A percentile compares a stretch with the other conserved stretches of the same genome.
Evolutionary conservation across 78 protist species (phyloP).

Genomic region (Dictyostelium intermedium): DNA sequence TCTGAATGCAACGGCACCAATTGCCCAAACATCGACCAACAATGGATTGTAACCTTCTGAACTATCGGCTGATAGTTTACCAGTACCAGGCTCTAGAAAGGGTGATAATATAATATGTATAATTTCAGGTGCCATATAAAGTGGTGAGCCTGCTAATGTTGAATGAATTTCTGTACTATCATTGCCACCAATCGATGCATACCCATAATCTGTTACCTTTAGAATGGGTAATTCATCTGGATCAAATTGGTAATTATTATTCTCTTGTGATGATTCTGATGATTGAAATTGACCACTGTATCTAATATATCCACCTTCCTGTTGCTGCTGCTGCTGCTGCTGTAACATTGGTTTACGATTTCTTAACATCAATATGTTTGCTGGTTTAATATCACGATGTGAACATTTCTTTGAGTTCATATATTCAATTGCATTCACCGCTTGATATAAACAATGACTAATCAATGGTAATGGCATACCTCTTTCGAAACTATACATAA

Average conservation of each 20-base stretch:
- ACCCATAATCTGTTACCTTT: slow-evolving; percentile 66
- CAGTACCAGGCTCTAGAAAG: slow-evolving; percentile 35
- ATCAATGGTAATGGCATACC: slow-evolving; percentile 30
- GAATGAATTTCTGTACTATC: slow-evolving; percentile 33
- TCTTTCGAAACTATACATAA: slow-evolving; percentile 65
- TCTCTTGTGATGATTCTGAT: not conserved
- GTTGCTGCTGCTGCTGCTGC: too few species aligned
- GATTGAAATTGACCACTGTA: not conserved
- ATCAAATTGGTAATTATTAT: not conserved
- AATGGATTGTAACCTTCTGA: slow-evolving; percentile 50
- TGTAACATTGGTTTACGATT: not conserved
- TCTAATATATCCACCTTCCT: not conserved
- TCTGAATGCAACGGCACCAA: slow-evolving; percentile 54
- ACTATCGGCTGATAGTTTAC: slow-evolving; percentile 18
- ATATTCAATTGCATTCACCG: slow-evolving; percentile 37
- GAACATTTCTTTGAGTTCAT: slow-evolving; percentile 65
- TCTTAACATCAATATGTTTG: slow-evolving; percentile 40
- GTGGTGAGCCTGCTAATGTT: slow-evolving; percentile 60
- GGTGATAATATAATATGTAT: slow-evolving; percentile 58
- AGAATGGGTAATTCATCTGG: slow-evolving; percentile 34
- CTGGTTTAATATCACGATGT: slow-evolving; percentile 70
- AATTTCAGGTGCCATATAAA: slow-evolving; percentile 72
- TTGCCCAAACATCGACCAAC: slow-evolving; percentile 66
- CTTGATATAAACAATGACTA: slow-evolving; percentile 36
- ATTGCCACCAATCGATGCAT: not conserved